These are phyloP conservation scores for Cladophialophora chaetospira DNA, from an alignment of 2,329 filamentous ascomycete genomes.

Conservation along the genomic window DNA sequence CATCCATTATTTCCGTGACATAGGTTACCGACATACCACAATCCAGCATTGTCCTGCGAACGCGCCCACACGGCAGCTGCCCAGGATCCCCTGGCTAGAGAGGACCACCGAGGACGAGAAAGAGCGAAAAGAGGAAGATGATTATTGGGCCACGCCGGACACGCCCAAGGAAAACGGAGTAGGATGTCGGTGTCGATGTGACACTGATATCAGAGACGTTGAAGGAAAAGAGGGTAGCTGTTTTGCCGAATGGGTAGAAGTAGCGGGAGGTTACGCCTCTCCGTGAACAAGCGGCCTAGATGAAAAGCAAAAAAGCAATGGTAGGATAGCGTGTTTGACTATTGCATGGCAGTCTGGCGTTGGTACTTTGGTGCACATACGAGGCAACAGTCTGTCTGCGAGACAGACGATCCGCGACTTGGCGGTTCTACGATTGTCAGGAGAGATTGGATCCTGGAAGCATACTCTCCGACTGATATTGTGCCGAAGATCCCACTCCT, in stretches of 20 bases:
- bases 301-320: slow-evolving; percentile 9
- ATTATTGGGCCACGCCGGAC: slow-evolving; percentile 92
- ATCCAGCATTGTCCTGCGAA: slow-evolving; percentile 99
- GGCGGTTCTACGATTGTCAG: slow-evolving; percentile 10
- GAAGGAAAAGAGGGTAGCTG: slow-evolving; percentile 97
- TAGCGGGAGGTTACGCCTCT: slow-evolving; percentile 87
- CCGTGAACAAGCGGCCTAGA: slow-evolving; percentile 42
- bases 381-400: slow-evolving; percentile 14
- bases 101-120: slow-evolving; percentile 78
- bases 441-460: slow-evolving; percentile 15
- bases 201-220: slow-evolving; percentile 95
- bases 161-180: slow-evolving; percentile 91
- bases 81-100: slow-evolving; percentile 78
- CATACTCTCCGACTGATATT: slow-evolving; percentile 7
- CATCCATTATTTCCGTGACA: slow-evolving; percentile 98
- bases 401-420: background rate
- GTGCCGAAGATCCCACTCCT: slow-evolving; percentile 7
- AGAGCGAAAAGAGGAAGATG: slow-evolving; percentile 85
- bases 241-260: slow-evolving; percentile 93
- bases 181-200: slow-evolving; percentile 92
- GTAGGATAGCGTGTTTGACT: slow-evolving; percentile 30
- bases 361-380: slow-evolving; percentile 12
- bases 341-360: slow-evolving; percentile 26
- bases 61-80: slow-evolving; percentile 82
- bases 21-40: slow-evolving; percentile 96